phyloP scores from a whole-genome alignment of 495 filamentous ascomycete genomes.

The Xylaria telfairii region DNA sequence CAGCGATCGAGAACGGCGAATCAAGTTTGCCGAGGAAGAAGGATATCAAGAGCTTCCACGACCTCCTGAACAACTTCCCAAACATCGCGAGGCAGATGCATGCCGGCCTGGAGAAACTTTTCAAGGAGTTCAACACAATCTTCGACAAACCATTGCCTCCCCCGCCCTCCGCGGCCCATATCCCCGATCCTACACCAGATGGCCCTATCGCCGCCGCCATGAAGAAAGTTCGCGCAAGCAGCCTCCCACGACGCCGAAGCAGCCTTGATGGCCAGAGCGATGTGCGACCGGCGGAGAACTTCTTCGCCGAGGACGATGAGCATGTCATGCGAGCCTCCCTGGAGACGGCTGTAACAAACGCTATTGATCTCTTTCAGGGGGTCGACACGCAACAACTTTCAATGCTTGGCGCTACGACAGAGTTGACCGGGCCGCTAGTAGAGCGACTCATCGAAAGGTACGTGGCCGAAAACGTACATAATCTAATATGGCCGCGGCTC shows the following conservation, averaged over 20 bases:
- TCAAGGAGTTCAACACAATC: conserved; percentile 84
- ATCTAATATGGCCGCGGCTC: conserved; percentile 79
- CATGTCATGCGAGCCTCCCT: conserved; percentile 82
- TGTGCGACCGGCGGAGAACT: conserved; percentile 40
- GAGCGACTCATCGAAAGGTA: conserved; percentile 96
- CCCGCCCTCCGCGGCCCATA: conserved; percentile 66
- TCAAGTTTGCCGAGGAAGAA: conserved; percentile 71
- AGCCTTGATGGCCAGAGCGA: conserved; percentile 35
- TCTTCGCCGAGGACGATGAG: conserved; percentile 80
- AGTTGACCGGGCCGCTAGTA: conserved; percentile 88
- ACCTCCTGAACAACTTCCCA: conserved; percentile 89
- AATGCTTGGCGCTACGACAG: conserved; percentile 87
- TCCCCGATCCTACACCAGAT: conserved; percentile 57
- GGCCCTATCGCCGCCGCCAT: conserved; percentile 58
- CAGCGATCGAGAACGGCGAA: conserved; percentile 42
- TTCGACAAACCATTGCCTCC: conserved; percentile 85
- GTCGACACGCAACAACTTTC: conserved; percentile 97
- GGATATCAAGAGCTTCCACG: conserved; percentile 87
- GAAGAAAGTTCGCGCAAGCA: conserved; percentile 56
- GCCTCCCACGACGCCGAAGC: conserved; percentile 39
- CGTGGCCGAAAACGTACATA: conserved; percentile 91
- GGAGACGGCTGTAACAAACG: conserved; percentile 89
- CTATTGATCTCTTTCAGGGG: conserved; percentile 92
- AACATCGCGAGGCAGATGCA: conserved; percentile 99
- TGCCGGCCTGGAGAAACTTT: conserved; percentile 85